Conservation (phyloP, 768 basidiomycete genomes). For the Mycena sanguinolenta region DNA sequence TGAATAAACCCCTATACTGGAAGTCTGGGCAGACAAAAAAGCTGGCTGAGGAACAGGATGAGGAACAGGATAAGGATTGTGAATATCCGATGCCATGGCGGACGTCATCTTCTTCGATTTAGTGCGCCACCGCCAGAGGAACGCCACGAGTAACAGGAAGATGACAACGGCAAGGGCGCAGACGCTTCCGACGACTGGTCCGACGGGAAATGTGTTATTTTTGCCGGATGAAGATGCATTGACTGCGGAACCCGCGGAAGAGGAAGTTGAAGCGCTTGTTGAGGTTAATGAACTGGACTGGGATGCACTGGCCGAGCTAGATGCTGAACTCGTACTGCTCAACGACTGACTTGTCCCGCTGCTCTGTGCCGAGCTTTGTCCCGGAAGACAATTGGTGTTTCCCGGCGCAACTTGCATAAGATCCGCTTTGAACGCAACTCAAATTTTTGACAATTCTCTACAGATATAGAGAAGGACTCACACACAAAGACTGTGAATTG, state of each 20-base stretch:
- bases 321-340: too few species aligned
- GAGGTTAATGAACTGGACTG: background rate
- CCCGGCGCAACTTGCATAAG: conserved; percentile 1
- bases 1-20: too few species aligned
- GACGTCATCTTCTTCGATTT: background rate
- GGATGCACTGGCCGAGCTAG: background rate
- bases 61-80: too few species aligned
- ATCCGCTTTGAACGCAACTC: background rate
- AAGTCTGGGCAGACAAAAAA: too few species aligned
- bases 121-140: background rate
- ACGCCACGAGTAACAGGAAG: background rate
- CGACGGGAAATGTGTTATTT: background rate
- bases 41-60: too few species aligned
- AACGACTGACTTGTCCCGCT: too few species aligned
- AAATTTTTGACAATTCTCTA: too few species aligned
- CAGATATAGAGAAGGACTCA: too few species aligned
- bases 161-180: background rate
- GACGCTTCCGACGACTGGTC: background rate
- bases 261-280: background rate
- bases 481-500: background rate
- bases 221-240: background rate
- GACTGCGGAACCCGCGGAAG: background rate
- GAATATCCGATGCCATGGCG: background rate
- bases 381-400: background rate
- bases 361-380: too few species aligned